phyloP scores from a whole-genome alignment of 2,329 filamentous ascomycete species.

The Ophiostoma perfectum region DNA sequence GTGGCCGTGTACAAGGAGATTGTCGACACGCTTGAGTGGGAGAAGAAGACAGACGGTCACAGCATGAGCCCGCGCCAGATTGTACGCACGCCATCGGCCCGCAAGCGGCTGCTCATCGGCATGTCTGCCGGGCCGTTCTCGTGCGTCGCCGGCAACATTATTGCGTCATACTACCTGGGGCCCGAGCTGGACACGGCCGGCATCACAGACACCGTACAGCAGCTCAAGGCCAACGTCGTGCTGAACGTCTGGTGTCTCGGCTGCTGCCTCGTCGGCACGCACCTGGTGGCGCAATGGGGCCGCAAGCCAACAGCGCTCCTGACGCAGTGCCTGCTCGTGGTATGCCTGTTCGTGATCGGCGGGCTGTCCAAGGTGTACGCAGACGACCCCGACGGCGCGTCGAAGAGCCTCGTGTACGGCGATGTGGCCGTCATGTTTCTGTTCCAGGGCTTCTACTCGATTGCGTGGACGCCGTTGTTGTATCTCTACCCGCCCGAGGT shows the following conservation, averaged over 20 bases:
- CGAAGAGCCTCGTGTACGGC: constrained; percentile 41
- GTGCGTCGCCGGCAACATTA: constrained; percentile 37
- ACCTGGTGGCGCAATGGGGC: constrained; percentile 39
- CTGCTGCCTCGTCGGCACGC: constrained; percentile 43
- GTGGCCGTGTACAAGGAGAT: constrained; percentile 40
- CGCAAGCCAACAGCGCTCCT: constrained; percentile 38
- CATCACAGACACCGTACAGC: constrained; percentile 39
- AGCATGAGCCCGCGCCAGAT: constrained; percentile 36
- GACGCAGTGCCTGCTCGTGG: constrained; percentile 36
- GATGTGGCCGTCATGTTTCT: constrained; percentile 47
- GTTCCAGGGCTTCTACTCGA: constrained; percentile 41
- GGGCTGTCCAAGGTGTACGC: constrained; percentile 39
- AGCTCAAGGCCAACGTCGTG: constrained; percentile 46
- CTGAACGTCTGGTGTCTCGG: constrained; percentile 47
- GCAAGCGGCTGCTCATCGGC: constrained; percentile 39
- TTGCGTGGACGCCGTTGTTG: constrained; percentile 47
- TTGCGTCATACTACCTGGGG: constrained; percentile 40
- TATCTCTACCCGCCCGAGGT: constrained; percentile 54
- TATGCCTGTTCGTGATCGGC: constrained; percentile 46
- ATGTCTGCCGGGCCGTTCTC: constrained; percentile 32
- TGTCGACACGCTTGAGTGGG: constrained; percentile 42
- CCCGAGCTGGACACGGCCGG: constrained; percentile 42
- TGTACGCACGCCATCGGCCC: constrained; percentile 34
- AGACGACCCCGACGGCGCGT: constrained; percentile 47
- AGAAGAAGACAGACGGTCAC: constrained; percentile 37